Evolutionary conservation across 176 grass and related monocot genomes (phyloP).

Genomic region (Alopecurus myosuroides): DNA sequence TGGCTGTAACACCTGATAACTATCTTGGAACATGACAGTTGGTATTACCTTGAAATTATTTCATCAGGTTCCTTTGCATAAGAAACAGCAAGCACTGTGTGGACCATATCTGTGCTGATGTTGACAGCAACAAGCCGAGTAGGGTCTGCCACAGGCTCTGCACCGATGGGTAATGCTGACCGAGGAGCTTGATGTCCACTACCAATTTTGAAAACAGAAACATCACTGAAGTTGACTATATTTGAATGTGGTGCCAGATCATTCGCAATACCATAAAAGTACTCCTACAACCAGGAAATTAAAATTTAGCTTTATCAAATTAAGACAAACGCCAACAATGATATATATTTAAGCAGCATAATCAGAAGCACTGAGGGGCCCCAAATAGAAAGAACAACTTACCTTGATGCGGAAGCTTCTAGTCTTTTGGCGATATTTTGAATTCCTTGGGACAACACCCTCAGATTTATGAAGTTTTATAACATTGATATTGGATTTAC

Average conservation of each 20-base stretch:
- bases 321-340: background rate
- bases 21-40: background rate
- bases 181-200: conserved; percentile 88
- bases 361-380: background rate
- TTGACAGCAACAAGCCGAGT: conserved; percentile 68
- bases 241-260: conserved; percentile 95
- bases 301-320: background rate
- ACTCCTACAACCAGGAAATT: conserved; percentile 55
- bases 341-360: background rate
- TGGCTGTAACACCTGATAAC: background rate
- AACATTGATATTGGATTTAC: conserved; percentile 83
- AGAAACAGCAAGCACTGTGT: conserved; percentile 80
- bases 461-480: conserved; percentile 99
- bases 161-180: conserved; percentile 84
- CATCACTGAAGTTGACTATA: conserved; percentile 83
- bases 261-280: conserved; percentile 91
- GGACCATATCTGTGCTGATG: conserved; percentile 90
- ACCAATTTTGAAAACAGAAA: conserved; percentile 83
- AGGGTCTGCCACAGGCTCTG: conserved; percentile 85
- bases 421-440: conserved; percentile 77
- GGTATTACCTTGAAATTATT: conserved; percentile 84
- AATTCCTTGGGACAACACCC: conserved; percentile 93
- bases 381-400: conserved; percentile 13
- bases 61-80: conserved; percentile 89
- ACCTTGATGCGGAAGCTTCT: conserved; percentile 85